Evolutionary conservation across 2,329 filamentous ascomycete species (phyloP).

Genomic region (Alternaria arborescens): DNA sequence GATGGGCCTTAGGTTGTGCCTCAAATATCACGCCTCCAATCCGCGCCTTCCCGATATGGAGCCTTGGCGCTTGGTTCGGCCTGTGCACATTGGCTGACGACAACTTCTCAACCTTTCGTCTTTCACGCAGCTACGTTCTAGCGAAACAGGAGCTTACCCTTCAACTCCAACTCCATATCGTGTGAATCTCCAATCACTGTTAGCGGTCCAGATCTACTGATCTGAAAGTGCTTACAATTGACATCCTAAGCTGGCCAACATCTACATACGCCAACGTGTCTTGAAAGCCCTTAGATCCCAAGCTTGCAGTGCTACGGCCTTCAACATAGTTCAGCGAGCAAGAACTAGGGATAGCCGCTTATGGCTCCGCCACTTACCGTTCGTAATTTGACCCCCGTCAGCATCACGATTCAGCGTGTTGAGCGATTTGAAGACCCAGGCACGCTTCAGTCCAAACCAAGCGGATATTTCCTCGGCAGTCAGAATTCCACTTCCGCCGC

Average conservation of each 20-base stretch:
- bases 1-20: background rate
- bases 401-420: slow-evolving; percentile 75
- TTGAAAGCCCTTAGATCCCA: background rate
- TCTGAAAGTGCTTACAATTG: background rate
- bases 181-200: background rate
- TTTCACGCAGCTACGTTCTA: background rate
- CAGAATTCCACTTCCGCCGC: slow-evolving; percentile 31
- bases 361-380: slow-evolving; percentile 68
- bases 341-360: background rate
- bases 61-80: slow-evolving; percentile 19
- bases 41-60: slow-evolving; percentile 15
- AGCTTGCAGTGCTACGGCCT: background rate
- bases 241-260: background rate
- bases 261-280: background rate
- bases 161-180: background rate
- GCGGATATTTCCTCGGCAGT: slow-evolving; percentile 43
- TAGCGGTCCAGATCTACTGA: background rate
- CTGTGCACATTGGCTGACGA: slow-evolving; percentile 10
- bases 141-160: background rate
- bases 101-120: background rate
- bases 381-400: slow-evolving; percentile 80
- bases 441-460: slow-evolving; percentile 46
- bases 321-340: background rate
- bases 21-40: slow-evolving; percentile 1
- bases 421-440: slow-evolving; percentile 74